Base-by-base conservation (phyloP, 1,284 basidiomycete species). In the Moniliophthora roreri region DNA sequence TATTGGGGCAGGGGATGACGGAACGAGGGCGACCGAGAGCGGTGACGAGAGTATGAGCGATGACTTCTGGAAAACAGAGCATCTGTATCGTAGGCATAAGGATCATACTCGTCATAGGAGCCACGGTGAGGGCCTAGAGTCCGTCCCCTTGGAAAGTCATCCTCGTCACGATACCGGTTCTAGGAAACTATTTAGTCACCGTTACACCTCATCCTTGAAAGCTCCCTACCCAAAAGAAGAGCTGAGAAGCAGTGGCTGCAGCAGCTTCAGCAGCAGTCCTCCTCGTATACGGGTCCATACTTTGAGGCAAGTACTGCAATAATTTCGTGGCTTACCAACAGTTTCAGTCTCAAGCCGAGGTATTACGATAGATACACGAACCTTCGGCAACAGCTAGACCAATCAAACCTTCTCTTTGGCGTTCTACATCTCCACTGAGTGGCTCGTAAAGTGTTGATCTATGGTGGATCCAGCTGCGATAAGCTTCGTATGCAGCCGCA, bases 401-500 rank as follows among this genome's bases (percentile, higher is more conserved):
- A 45, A 82, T 77, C 15, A 87, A 68, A 15, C 74, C 81, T 67
- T 86, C 84, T 55, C 82, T 68, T 62, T 85, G 81, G 35, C 80
- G 68, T 55, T 80, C 79, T 45, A 68, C 63, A 53, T 84, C 79
- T 3, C 74, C 78, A 52, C 75, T 75, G 10, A 84, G 62, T 20
- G 80, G 79, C 53, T 80, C 78, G 57, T 81, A 78, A 36, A 85
- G 71, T 1, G 28, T 32, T 6, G 69, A 70, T 41, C 68, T 73
- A 52, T 81, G 78, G 58, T 80, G 75, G 53, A 79, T 80, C 81
- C 82, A 85, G 41, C 74, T 75, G n/a, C 82, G 75, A 66, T 83
- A 84, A 0, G 81, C 82, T 62, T 86, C 82, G 62, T 86, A 87
- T 0, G 83, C 84, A n/a, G 84, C 84, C 2, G 84, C 85, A 59